Percentiles rank a stretch among this genome's conserved stretches.
Conservation (phyloP, 148 eudicot species). For the Chenopodium album region DNA sequence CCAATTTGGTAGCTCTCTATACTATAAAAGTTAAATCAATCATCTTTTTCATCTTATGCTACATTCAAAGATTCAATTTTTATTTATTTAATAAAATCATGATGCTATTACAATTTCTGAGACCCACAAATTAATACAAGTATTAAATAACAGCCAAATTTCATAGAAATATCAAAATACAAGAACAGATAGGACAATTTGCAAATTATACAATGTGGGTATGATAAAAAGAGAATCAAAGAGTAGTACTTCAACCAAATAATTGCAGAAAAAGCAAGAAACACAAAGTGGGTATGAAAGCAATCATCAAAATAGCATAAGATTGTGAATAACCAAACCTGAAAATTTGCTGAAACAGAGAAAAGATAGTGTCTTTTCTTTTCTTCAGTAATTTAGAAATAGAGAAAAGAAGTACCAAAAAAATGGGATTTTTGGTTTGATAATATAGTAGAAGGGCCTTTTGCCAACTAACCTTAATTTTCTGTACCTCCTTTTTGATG, state of each 20-base stretch:
- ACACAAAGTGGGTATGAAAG: slow-evolving; percentile 19
- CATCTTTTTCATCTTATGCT: not conserved
- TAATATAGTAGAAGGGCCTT: not conserved
- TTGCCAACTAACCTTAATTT: slow-evolving; percentile 1
- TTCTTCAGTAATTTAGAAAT: not conserved
- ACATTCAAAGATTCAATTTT: not conserved
- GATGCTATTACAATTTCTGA: not conserved
- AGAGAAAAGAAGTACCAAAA: not conserved
- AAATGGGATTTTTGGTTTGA: not conserved
- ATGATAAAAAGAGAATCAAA: slow-evolving; percentile 13
- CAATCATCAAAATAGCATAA: not conserved
- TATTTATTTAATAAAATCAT: not conserved
- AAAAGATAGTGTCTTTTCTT: not conserved
- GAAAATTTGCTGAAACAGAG: slow-evolving; percentile 12
- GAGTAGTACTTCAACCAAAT: not conserved
- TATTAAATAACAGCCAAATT: not conserved
- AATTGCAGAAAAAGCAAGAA: slow-evolving; percentile 17
- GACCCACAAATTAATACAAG: not conserved
- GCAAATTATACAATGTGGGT: slow-evolving; percentile 23
- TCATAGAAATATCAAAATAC: not conserved
- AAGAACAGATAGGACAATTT: slow-evolving; percentile 1
- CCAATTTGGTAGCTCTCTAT: not conserved
- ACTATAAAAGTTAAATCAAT: not conserved
- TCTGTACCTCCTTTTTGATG: not conserved
- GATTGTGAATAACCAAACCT: slow-evolving; percentile 5